These are phyloP conservation scores for Elsinoe ampelina DNA, from an alignment of 2,329 filamentous ascomycete genomes.

Conservation along the genomic window DNA sequence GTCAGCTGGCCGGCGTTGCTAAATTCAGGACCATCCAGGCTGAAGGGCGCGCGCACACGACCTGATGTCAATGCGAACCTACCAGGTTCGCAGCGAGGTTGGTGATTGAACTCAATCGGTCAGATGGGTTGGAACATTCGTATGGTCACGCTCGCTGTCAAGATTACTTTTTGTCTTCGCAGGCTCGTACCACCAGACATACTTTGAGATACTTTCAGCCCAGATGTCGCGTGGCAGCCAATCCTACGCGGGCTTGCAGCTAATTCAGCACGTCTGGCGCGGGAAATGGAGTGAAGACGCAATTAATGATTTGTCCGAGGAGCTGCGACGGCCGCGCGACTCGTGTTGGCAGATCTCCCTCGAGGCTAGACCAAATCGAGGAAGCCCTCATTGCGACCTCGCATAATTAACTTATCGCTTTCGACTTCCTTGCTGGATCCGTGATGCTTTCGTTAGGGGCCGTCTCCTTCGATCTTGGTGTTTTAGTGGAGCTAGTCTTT, in stretches of 20 bases:
- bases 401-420: neutral
- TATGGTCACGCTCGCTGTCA: slow-evolving; percentile 2
- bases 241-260: neutral
- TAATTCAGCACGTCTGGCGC: neutral
- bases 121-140: neutral
- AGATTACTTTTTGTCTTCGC: neutral
- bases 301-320: slow-evolving; percentile 1
- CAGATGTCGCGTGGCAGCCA: slow-evolving; percentile 4
- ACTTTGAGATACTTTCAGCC: neutral
- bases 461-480: no score
- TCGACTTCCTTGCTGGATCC: neutral
- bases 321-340: neutral
- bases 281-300: neutral
- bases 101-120: neutral
- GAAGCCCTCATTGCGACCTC: neutral
- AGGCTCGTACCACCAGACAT: neutral
- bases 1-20: slow-evolving; percentile 7
- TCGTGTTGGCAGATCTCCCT: neutral
- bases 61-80: slow-evolving; percentile 4
- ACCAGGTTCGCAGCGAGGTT: no score
- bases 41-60: neutral
- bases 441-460: slow-evolving; percentile 10
- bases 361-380: neutral
- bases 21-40: neutral
- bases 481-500: no score